These are phyloP conservation scores for Scheffersomyces segobiensis DNA, from an alignment of 1,139 yeast species.

Conservation along the genomic window DNA sequence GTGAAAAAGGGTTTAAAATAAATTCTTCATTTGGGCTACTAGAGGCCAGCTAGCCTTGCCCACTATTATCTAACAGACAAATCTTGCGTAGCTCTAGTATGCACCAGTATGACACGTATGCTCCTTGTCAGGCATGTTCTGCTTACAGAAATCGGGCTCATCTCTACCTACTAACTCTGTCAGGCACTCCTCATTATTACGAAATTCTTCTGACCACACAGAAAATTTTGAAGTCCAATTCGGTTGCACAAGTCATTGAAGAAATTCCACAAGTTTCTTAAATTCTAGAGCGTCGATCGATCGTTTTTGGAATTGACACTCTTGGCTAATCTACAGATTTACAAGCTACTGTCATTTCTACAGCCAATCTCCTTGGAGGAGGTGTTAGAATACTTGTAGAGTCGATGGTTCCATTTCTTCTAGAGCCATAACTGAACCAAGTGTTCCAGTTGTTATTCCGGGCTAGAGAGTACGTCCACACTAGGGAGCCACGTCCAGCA, in stretches of 20 bases:
- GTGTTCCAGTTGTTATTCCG: conserved; percentile 27
- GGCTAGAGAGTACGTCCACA: conserved; percentile 42
- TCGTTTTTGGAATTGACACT: too few relatives aligned
- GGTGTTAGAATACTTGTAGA: conserved; percentile 32
- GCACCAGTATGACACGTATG: not conserved
- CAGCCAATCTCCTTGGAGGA: not conserved
- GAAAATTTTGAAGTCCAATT: not conserved
- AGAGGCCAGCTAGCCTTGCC: not conserved
- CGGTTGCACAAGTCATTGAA: not conserved
- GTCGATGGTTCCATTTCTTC: conserved; percentile 21
- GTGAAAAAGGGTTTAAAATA: conserved; percentile 1
- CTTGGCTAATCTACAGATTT: not conserved
- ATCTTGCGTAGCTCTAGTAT: not conserved
- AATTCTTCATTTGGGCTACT: not conserved
- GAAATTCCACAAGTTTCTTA: not conserved
- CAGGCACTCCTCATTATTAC: too few relatives aligned
- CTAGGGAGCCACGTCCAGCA: conserved; percentile 30
- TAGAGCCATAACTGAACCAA: conserved; percentile 30
- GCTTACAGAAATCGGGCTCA: not conserved
- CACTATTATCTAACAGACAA: not conserved
- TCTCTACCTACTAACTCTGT: not conserved
- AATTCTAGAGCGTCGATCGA: too few relatives aligned
- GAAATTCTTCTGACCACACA: too few relatives aligned
- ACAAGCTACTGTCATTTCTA: not conserved
- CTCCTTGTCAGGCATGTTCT: not conserved